Evolutionary conservation across 805 yeast species (phyloP).

Genomic region (Candida hispaniensis): DNA sequence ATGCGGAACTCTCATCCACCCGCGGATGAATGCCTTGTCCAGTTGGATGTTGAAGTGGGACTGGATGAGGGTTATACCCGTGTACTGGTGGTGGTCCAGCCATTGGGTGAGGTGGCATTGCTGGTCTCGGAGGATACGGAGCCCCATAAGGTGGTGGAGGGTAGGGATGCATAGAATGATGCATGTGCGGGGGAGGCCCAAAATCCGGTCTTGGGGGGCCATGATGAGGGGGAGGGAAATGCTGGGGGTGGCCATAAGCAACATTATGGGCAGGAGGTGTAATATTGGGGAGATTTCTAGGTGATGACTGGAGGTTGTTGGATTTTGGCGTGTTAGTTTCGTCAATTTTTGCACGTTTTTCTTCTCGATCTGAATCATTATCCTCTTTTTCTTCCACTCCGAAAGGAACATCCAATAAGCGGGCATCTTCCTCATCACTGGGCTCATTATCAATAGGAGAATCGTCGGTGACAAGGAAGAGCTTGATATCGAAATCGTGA

Average conservation of each 20-base stretch:
- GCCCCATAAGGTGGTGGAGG: neutral
- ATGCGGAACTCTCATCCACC: too few species aligned
- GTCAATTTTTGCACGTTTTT: neutral
- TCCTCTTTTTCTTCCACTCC: slow-evolving; percentile 9
- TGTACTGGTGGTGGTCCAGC: too few species aligned
- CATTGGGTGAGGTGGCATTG: slow-evolving; percentile 15
- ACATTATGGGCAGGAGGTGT: neutral
- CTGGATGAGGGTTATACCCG: too few species aligned
- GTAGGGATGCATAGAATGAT: neutral
- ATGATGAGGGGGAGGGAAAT: neutral
- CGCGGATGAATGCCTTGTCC: too few species aligned
- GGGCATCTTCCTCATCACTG: slow-evolving; percentile 10
- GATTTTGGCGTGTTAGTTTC: neutral
- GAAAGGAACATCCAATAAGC: slow-evolving; percentile 4
- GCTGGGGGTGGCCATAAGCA: slow-evolving; percentile 1
- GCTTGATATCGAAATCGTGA: slow-evolving; percentile 62
- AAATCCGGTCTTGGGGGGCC: neutral
- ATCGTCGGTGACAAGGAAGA: slow-evolving; percentile 81
- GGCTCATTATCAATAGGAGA: slow-evolving; percentile 7
- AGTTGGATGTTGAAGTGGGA: too few species aligned
- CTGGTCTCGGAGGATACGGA: neutral
- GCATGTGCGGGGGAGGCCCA: neutral
- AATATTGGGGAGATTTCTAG: slow-evolving; percentile 5
- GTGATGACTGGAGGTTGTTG: neutral
- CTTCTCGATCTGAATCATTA: neutral